Evolutionary conservation across 2,329 filamentous ascomycete genomes (phyloP).

Genomic region (Alternaria burnsii): DNA sequence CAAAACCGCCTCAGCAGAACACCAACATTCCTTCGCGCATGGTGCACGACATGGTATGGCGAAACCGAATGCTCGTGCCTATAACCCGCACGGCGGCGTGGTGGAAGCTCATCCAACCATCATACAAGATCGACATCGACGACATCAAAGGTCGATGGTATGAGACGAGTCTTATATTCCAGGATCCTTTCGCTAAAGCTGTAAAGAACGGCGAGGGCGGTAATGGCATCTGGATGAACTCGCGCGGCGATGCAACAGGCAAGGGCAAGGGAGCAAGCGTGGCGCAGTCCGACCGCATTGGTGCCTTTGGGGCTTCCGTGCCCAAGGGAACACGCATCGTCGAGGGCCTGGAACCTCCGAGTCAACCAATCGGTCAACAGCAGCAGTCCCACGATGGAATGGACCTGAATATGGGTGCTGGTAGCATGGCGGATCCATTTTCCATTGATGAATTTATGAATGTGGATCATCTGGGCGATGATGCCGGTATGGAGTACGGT

Average conservation of each 20-base stretch:
- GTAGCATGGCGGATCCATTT: conserved; percentile 18
- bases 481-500: conserved; percentile 26
- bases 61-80: conserved; percentile 56
- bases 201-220: conserved; percentile 52
- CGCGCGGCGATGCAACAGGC: conserved; percentile 52
- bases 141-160: conserved; percentile 70
- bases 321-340: conserved; percentile 50
- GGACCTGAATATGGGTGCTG: conserved; percentile 21
- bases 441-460: conserved; percentile 55
- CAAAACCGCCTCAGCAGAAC: conserved; percentile 50
- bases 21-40: conserved; percentile 60
- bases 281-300: conserved; percentile 43
- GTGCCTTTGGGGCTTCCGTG: conserved; percentile 55
- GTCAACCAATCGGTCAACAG: conserved; percentile 13
- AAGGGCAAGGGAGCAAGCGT: conserved; percentile 38
- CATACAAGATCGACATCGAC: conserved; percentile 50
- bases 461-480: conserved; percentile 48
- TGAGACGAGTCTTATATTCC: conserved; percentile 61
- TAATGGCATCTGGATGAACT: conserved; percentile 59
- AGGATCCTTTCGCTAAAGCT: conserved; percentile 41
- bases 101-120: conserved; percentile 55
- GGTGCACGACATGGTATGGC: conserved; percentile 60
- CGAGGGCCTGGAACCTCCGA: conserved; percentile 49
- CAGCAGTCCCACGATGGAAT: conserved; percentile 23
- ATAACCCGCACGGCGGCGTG: conserved; percentile 47